Evolutionary conservation across 2,329 filamentous ascomycete species (phyloP).

Genomic region (Colletotrichum sp.): DNA sequence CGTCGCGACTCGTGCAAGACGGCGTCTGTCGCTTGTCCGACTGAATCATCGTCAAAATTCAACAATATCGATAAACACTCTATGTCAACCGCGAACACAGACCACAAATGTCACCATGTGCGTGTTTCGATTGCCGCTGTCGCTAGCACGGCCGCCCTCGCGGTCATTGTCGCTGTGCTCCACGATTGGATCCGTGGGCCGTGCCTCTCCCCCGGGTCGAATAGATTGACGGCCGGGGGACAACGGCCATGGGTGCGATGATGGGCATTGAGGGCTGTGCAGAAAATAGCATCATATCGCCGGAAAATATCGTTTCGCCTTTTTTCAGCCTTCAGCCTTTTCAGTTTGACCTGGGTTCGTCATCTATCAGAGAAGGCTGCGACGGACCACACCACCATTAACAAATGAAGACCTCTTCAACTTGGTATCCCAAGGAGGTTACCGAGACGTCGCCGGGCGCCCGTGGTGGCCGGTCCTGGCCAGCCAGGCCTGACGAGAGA

Average conservation of each 20-base stretch:
- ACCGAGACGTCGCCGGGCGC: not conserved
- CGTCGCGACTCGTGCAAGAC: not conserved
- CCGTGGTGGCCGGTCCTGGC: not conserved
- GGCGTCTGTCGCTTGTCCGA: constrained; percentile 11
- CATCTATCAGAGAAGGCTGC: constrained; percentile 12
- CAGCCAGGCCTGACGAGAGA: not conserved
- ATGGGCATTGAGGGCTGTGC: not conserved
- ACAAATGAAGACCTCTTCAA: not conserved
- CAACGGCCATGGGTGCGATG: not conserved
- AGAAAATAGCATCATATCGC: constrained; percentile 13
- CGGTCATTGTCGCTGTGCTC: not conserved
- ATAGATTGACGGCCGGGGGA: not conserved
- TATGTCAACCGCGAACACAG: not conserved
- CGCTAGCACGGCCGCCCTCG: constrained; percentile 5
- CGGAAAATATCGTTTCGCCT: constrained; percentile 1
- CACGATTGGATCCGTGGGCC: not conserved
- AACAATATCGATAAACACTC: not conserved
- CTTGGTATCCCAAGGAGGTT: not conserved
- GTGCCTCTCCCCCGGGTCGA: not conserved
- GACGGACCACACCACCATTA: not conserved
- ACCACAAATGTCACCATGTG: not conserved
- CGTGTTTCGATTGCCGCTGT: constrained; percentile 19
- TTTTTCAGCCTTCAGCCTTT: not conserved
- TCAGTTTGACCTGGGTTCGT: not conserved
- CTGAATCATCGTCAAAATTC: not conserved